A percentile compares a stretch with the other conserved stretches of the same genome.
Evolutionary conservation across 2,329 filamentous ascomycete species (phyloP).

Genomic region (Keithomyces neogunnii): DNA sequence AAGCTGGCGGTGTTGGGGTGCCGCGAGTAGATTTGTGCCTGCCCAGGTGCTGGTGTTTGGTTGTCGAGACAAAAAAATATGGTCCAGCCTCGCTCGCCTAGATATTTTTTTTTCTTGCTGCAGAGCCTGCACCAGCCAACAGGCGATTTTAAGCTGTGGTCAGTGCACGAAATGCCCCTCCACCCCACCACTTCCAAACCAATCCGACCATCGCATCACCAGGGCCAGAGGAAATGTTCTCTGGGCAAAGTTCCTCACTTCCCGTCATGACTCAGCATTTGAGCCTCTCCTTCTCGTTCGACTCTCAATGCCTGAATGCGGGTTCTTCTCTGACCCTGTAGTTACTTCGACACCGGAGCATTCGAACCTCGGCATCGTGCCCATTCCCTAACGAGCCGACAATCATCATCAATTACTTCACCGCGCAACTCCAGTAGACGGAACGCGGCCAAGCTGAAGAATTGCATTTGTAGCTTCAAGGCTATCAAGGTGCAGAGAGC

Average conservation of each 20-base stretch:
- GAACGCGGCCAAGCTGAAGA: neutral
- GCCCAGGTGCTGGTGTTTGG: neutral
- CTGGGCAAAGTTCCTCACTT: neutral
- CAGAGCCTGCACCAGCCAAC: slow-evolving; percentile 3
- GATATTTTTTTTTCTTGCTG: slow-evolving; percentile 23
- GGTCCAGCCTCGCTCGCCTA: slow-evolving; percentile 18
- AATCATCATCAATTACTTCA: too few species aligned
- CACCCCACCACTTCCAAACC: slow-evolving; percentile 14
- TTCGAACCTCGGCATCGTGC: neutral
- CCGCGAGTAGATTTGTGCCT: neutral
- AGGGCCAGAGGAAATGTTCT: too few species aligned
- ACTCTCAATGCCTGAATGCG: slow-evolving; percentile 1
- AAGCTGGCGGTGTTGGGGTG: neutral
- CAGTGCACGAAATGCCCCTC: slow-evolving; percentile 24
- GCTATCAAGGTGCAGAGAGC: neutral
- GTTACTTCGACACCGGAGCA: too few species aligned
- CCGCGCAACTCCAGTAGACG: neutral
- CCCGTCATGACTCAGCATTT: slow-evolving; percentile 1
- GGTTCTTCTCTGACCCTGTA: neutral
- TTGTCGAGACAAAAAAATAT: slow-evolving; percentile 15
- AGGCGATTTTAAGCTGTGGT: slow-evolving; percentile 23
- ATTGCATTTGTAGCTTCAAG: neutral
- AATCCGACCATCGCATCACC: slow-evolving; percentile 1
- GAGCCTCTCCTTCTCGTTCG: neutral
- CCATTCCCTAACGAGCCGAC: too few species aligned